Conservation (phyloP, 2,329 filamentous ascomycete species). For the Rhynchosporium agropyri region DNA sequence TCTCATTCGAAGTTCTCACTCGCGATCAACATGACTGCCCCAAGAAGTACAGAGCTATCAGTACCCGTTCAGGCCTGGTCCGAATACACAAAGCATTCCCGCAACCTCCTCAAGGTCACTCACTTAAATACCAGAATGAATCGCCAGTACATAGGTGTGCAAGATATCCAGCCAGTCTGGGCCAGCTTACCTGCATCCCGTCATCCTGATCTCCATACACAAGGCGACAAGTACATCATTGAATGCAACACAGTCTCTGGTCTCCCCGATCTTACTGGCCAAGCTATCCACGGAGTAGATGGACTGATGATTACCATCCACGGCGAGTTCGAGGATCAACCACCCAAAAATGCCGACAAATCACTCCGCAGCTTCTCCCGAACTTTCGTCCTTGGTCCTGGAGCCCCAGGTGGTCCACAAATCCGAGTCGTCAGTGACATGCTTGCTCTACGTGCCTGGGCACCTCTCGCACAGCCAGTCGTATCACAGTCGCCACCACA, state of each 20-base stretch:
- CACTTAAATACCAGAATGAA: slow-evolving; percentile 62
- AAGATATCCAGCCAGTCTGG: slow-evolving; percentile 70
- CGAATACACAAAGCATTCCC: slow-evolving; percentile 73
- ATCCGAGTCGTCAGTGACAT: slow-evolving; percentile 82
- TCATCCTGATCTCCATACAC: slow-evolving; percentile 70
- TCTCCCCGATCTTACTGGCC: slow-evolving; percentile 68
- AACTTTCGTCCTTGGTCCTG: slow-evolving; percentile 77
- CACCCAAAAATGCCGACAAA: slow-evolving; percentile 56
- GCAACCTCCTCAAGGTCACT: slow-evolving; percentile 74
- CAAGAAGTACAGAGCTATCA: slow-evolving; percentile 49
- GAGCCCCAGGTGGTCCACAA: slow-evolving; percentile 56
- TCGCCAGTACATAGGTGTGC: slow-evolving; percentile 65
- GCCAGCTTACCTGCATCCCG: slow-evolving; percentile 69
- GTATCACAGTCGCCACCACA: slow-evolving; percentile 25
- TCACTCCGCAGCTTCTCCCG: slow-evolving; percentile 80
- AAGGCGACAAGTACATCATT: slow-evolving; percentile 75
- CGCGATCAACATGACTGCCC: slow-evolving; percentile 66
- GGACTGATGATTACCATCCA: slow-evolving; percentile 80
- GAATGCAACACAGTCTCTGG: slow-evolving; percentile 77
- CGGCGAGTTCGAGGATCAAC: slow-evolving; percentile 79
- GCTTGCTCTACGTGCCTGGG: slow-evolving; percentile 71
- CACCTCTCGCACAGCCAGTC: slow-evolving; percentile 43
- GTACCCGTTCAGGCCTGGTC: slow-evolving; percentile 63
- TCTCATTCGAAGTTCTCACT: slow-evolving; percentile 74
- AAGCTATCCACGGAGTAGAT: slow-evolving; percentile 68